Evolutionary conservation across 2,329 filamentous ascomycete species (phyloP).

Genomic region (Exophiala bonariae): DNA sequence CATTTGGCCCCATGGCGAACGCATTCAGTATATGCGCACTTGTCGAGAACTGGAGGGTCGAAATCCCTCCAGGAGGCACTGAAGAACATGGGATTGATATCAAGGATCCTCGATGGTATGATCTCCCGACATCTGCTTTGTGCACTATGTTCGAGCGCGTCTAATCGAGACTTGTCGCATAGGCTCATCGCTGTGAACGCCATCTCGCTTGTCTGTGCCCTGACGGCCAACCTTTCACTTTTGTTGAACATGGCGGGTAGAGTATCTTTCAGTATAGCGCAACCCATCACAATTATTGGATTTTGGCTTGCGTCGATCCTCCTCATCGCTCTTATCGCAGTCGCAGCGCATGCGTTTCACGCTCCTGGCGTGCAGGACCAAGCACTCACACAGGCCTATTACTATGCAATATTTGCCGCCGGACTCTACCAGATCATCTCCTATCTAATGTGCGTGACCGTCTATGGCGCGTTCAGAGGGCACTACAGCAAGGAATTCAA

Average conservation of each 20-base stretch:
- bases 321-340: slow-evolving; percentile 53
- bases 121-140: slow-evolving; percentile 4
- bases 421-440: slow-evolving; percentile 58
- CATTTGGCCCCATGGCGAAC: slow-evolving; percentile 57
- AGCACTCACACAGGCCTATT: slow-evolving; percentile 58
- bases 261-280: slow-evolving; percentile 55
- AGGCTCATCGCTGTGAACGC: slow-evolving; percentile 57
- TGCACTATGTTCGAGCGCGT: slow-evolving; percentile 2
- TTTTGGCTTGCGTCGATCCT: slow-evolving; percentile 57
- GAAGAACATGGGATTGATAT: slow-evolving; percentile 48
- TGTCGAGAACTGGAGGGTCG: slow-evolving; percentile 56
- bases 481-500: slow-evolving; percentile 59
- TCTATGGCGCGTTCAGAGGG: slow-evolving; percentile 54
- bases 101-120: slow-evolving; percentile 54
- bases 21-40: slow-evolving; percentile 58
- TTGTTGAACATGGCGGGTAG: slow-evolving; percentile 61
- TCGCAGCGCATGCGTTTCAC: slow-evolving; percentile 40
- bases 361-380: slow-evolving; percentile 41
- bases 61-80: slow-evolving; percentile 47
- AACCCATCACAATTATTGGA: slow-evolving; percentile 62
- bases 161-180: not conserved
- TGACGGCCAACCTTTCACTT: slow-evolving; percentile 55
- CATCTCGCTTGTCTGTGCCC: slow-evolving; percentile 54
- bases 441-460: slow-evolving; percentile 55
- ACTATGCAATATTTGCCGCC: slow-evolving; percentile 61